phyloP scores from a whole-genome alignment of 106 monocot genomes.

The Phalaenopsis aphrodite region DNA sequence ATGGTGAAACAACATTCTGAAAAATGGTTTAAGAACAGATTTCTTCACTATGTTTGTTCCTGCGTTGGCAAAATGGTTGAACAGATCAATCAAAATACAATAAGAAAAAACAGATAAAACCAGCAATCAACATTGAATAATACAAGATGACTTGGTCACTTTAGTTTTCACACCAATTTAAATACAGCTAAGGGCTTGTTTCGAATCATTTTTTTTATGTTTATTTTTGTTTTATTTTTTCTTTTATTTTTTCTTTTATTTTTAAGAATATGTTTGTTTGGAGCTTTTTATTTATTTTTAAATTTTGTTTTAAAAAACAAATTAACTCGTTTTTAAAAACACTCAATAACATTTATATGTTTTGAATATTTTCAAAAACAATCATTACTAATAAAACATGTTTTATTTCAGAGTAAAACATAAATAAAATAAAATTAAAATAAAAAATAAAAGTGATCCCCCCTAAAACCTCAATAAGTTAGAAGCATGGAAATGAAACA shows the following conservation, averaged over 20 bases:
- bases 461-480: not conserved
- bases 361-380: no score
- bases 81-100: not conserved
- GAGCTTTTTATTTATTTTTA: no score
- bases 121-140: not conserved
- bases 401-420: no score
- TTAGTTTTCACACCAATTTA: not conserved
- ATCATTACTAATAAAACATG: no score
- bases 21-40: not conserved
- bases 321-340: no score
- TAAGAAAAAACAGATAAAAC: not conserved
- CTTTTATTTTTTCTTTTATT: no score
- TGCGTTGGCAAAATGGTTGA: not conserved
- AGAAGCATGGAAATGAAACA: not conserved
- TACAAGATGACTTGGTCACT: not conserved
- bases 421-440: no score
- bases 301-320: no score
- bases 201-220: no score
- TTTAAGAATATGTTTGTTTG: no score
- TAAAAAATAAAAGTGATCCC: no score
- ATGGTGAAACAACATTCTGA: not conserved
- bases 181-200: not conserved
- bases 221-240: no score
- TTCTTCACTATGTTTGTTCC: not conserved
- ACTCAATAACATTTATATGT: not conserved